These are phyloP conservation scores for Talaromyces sp. DNA, from an alignment of 2,329 filamentous ascomycete genomes.

Conservation along the genomic window DNA sequence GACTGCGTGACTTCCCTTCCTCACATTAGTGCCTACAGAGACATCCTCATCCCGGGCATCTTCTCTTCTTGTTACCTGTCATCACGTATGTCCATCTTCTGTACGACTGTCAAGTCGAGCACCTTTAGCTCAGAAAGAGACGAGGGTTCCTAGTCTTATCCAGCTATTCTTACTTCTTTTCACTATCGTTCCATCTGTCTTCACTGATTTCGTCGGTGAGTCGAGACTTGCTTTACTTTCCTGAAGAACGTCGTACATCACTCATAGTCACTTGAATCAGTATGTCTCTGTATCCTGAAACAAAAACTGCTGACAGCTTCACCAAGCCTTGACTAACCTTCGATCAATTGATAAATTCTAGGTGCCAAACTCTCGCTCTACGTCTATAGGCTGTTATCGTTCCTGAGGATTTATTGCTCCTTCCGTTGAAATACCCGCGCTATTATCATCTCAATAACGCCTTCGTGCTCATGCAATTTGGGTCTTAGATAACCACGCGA, in stretches of 20 bases:
- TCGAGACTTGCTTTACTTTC: background rate
- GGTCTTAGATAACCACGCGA: background rate
- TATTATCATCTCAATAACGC: background rate
- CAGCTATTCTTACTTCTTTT: constrained; percentile 7
- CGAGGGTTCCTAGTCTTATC: constrained; percentile 4
- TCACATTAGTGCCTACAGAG: background rate
- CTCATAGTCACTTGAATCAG: background rate
- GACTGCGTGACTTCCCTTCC: background rate
- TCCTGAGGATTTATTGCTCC: background rate
- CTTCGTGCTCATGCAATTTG: background rate
- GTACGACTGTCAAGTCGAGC: background rate
- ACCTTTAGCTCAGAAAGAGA: background rate
- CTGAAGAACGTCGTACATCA: background rate
- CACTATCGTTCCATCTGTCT: background rate
- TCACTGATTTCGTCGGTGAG: background rate
- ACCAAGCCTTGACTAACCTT: background rate
- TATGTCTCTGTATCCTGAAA: background rate
- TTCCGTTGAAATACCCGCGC: background rate
- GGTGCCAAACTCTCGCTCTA: background rate
- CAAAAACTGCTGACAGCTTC: background rate
- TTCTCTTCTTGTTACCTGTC: background rate
- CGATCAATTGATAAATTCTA: too few relatives aligned
- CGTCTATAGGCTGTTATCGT: background rate
- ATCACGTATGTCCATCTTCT: background rate
- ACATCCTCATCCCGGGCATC: background rate